Evolutionary conservation across 768 basidiomycete species (phyloP).

Genomic region (Leccinum boreale): DNA sequence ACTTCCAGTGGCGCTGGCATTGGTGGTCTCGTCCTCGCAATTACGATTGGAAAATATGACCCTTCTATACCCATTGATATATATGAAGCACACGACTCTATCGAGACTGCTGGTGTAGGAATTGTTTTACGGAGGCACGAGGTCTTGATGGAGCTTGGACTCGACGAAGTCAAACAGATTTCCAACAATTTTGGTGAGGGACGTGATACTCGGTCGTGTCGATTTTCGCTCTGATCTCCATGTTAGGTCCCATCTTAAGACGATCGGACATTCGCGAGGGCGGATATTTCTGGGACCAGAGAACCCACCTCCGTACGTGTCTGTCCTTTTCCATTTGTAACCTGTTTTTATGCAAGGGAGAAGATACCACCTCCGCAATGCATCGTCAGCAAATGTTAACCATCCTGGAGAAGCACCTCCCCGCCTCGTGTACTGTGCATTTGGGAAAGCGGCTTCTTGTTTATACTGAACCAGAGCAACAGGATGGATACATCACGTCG

Average conservation of each 20-base stretch:
- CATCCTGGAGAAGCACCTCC: conserved; percentile 16
- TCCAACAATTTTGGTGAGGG: conserved; percentile 13
- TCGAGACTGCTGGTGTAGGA: conserved; percentile 40
- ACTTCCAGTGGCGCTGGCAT: conserved; percentile 37
- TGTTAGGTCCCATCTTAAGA: no score
- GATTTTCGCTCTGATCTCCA: not conserved
- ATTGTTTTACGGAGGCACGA: conserved; percentile 44
- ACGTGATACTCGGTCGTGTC: not conserved
- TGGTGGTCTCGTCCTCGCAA: conserved; percentile 42
- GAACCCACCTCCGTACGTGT: conserved; percentile 18
- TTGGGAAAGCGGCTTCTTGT: conserved; percentile 15
- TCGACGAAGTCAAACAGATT: conserved; percentile 31
- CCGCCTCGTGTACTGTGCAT: conserved; percentile 16
- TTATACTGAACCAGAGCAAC: conserved; percentile 10
- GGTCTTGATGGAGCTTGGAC: conserved; percentile 41
- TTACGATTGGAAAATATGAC: conserved; percentile 34
- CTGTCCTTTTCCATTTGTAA: not conserved
- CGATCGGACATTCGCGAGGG: conserved; percentile 31
- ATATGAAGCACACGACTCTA: conserved; percentile 43
- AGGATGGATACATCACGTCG: conserved; percentile 25
- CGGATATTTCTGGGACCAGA: conserved; percentile 31
- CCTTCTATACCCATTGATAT: conserved; percentile 35
- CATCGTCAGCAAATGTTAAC: conserved; percentile 23
- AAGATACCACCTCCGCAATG: conserved; percentile 15
- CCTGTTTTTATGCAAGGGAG: not conserved